These are phyloP conservation scores for Magnaporthiopsis incrustans DNA, from an alignment of 2,329 filamentous ascomycete genomes.

Conservation along the genomic window DNA sequence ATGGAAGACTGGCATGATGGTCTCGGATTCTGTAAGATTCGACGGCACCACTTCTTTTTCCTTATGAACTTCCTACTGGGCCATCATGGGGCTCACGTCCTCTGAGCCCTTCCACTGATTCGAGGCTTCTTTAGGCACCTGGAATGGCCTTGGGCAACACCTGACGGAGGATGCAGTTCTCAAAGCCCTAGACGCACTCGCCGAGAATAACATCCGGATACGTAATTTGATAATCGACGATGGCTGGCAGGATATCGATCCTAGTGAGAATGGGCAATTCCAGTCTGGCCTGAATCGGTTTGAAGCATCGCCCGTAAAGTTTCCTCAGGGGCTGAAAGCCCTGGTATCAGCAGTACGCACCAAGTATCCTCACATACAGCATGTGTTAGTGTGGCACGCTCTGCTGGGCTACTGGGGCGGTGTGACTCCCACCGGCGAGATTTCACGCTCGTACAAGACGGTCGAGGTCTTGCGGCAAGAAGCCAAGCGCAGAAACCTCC, in stretches of 20 bases:
- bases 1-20: constrained; percentile 87
- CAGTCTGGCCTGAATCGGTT: constrained; percentile 70
- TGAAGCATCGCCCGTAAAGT: constrained; percentile 72
- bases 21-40: constrained; percentile 69
- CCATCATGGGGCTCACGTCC: constrained; percentile 6
- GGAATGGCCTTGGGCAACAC: constrained; percentile 83
- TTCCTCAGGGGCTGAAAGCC: constrained; percentile 70
- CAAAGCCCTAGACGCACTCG: constrained; percentile 63
- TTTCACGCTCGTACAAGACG: constrained; percentile 75
- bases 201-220: constrained; percentile 65
- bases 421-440: constrained; percentile 63
- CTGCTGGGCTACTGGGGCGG: constrained; percentile 86
- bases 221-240: constrained; percentile 92
- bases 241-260: constrained; percentile 79
- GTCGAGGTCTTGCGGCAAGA: constrained; percentile 46
- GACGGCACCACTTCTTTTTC: neutral
- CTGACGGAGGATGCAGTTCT: constrained; percentile 76
- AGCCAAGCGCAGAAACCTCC: constrained; percentile 35
- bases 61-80: constrained; percentile 4
- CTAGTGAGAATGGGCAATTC: constrained; percentile 41
- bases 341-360: constrained; percentile 62
- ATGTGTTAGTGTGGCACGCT: constrained; percentile 93
- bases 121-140: constrained; percentile 51
- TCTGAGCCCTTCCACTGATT: neutral
- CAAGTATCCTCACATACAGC: constrained; percentile 63